Evolutionary conservation across 140 eudicot species (phyloP).

Genomic region (Senecio squalidus): DNA sequence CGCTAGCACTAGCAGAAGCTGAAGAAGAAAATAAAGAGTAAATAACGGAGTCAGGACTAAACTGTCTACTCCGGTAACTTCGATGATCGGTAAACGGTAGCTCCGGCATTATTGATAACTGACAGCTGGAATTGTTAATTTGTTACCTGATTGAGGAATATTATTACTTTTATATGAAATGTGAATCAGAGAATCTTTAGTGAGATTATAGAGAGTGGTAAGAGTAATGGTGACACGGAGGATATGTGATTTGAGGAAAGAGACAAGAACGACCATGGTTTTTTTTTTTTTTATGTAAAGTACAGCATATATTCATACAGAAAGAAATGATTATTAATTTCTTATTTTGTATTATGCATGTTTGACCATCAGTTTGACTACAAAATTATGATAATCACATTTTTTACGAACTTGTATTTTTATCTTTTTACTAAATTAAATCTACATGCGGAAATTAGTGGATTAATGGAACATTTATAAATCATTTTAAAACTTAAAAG

Average conservation of each 20-base stretch:
- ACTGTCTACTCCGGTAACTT: conserved; percentile 1
- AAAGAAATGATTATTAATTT: neutral
- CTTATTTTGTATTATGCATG: neutral
- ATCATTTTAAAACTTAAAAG: too few relatives aligned
- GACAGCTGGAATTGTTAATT: conserved; percentile 1
- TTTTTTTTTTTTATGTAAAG: neutral
- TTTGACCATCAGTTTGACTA: conserved; percentile 8
- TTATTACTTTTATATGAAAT: neutral
- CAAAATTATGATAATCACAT: neutral
- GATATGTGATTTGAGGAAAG: neutral
- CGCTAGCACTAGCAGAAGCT: conserved; percentile 56
- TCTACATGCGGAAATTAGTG: too few relatives aligned
- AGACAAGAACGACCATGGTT: conserved; percentile 7
- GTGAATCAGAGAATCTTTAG: conserved; percentile 11
- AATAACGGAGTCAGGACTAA: conserved; percentile 56
- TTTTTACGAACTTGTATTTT: too few relatives aligned
- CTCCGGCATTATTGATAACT: conserved; percentile 61
- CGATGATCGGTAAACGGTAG: conserved; percentile 32
- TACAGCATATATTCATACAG: neutral
- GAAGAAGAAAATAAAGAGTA: conserved; percentile 69
- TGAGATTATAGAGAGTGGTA: conserved; percentile 7
- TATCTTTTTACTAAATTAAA: too few relatives aligned
- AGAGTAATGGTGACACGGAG: conserved; percentile 22
- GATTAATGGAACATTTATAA: too few relatives aligned
- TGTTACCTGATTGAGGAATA: neutral